Evolutionary conservation across 1,284 basidiomycete genomes (phyloP).

Genomic region (Phylloporus sp.): DNA sequence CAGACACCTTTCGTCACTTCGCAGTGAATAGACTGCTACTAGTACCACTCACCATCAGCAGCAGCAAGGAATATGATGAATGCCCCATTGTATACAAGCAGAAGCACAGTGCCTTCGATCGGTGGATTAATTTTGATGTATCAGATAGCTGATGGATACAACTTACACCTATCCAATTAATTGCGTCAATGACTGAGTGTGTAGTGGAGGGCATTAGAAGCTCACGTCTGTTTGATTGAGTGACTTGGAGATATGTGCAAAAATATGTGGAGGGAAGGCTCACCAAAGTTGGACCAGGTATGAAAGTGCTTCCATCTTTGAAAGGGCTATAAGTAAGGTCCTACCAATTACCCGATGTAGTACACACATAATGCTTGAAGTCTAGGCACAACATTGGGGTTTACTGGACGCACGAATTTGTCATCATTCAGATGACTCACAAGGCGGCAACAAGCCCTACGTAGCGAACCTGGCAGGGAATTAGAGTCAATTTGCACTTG

Average conservation of each 20-base stretch:
- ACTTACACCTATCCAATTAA: constrained; percentile 23
- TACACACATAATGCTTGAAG: background rate
- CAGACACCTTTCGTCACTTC: background rate
- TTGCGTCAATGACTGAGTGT: background rate
- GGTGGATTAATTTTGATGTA: background rate
- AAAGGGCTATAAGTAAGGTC: background rate
- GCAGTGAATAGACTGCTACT: background rate
- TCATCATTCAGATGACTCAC: background rate
- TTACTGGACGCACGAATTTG: background rate
- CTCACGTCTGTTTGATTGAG: background rate
- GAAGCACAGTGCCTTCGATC: constrained; percentile 16
- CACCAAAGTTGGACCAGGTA: background rate
- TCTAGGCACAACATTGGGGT: background rate
- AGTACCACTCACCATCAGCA: constrained; percentile 22
- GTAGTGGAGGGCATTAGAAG: background rate
- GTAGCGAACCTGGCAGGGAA: background rate
- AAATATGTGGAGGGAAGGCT: background rate
- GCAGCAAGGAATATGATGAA: constrained; percentile 24
- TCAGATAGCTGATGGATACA: background rate
- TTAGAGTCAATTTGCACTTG: background rate
- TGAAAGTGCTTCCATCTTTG: background rate
- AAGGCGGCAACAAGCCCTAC: background rate
- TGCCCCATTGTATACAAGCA: background rate
- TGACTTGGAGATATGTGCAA: no score
- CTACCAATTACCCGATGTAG: no score